Base-by-base conservation (phyloP, 176 grass and related monocot genomes). In the Oryza officinalis region DNA sequence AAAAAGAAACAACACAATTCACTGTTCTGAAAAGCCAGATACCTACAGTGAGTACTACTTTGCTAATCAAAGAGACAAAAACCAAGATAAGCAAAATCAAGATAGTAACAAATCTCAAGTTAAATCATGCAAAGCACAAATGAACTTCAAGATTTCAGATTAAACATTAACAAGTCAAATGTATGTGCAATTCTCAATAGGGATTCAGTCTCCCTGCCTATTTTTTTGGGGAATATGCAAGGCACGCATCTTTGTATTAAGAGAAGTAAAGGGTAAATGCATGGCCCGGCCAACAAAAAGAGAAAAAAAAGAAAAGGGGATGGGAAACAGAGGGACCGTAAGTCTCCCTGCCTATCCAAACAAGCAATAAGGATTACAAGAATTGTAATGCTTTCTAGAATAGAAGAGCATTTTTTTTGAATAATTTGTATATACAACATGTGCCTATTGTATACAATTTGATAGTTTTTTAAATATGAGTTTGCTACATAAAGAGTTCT, bases 1-100 rank as follows among this genome's bases (percentile, higher is more conserved):
- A 80, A 35, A 74, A 79, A 15, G 67, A 63, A 84, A 75, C 22
- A 75, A 41, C 35, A 75, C n/a, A 84, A 54, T 67, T 67, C 22
- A 67, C 65, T 67, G 54, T 72, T 32, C 65, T 78, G 26, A 35
- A 75, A 67, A 37, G 41, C 66, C 45, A 86, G 74, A 74, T 74
- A 5, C 10, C 69, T 66, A 38, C 27, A 52, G 33, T 28, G 22
- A 75, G 23, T 63, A 82, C 32, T 76, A 63, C 28, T 82, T 77
- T 37, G 22, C 71, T 49, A 50, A 30, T 72, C 6, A 4, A 74
- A 41, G 6, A 82, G 45, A 65, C 47, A 12, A 47, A 73, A 83
- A 13, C 50, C 35, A 32, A 82, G 14, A 82, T 3, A 72, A 82
- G 26, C 3, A 13, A 73, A 46, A 70, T 27, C 17, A 61, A 44